Evolutionary conservation across 441 rosid species (phyloP).

Genomic region (Hura crepitans): DNA sequence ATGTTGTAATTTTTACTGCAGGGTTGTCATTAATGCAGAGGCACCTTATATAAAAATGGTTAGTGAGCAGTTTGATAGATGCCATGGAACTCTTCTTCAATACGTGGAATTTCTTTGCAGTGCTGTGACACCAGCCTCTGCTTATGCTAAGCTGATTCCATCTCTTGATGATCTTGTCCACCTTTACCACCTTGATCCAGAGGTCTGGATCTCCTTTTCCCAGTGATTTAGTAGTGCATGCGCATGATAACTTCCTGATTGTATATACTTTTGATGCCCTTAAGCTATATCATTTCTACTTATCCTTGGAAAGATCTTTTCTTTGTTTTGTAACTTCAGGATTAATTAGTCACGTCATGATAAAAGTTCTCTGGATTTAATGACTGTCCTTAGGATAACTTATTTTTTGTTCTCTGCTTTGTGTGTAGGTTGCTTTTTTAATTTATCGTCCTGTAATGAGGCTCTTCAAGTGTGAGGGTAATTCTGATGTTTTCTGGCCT

Average conservation of each 20-base stretch:
- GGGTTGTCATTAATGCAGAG: slow-evolving; percentile 88
- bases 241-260: neutral
- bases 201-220: slow-evolving; percentile 51
- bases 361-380: neutral
- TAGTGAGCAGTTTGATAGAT: slow-evolving; percentile 96
- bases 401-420: neutral
- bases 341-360: neutral
- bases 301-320: neutral
- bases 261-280: neutral
- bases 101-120: slow-evolving; percentile 93
- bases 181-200: slow-evolving; percentile 94
- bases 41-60: slow-evolving; percentile 99
- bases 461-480: slow-evolving; percentile 76
- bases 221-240: neutral
- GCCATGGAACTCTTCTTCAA: slow-evolving; percentile 99
- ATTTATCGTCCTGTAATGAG: slow-evolving; percentile 98
- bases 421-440: slow-evolving; percentile 82
- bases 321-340: neutral
- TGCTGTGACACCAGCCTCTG: slow-evolving; percentile 74
- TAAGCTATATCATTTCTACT: neutral
- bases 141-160: slow-evolving; percentile 83
- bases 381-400: neutral
- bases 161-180: slow-evolving; percentile 90
- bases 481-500: slow-evolving; percentile 87
- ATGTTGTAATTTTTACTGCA: slow-evolving; percentile 38